Base-by-base conservation (phyloP, 805 yeast species). In the Yamadazyma scolyti region DNA sequence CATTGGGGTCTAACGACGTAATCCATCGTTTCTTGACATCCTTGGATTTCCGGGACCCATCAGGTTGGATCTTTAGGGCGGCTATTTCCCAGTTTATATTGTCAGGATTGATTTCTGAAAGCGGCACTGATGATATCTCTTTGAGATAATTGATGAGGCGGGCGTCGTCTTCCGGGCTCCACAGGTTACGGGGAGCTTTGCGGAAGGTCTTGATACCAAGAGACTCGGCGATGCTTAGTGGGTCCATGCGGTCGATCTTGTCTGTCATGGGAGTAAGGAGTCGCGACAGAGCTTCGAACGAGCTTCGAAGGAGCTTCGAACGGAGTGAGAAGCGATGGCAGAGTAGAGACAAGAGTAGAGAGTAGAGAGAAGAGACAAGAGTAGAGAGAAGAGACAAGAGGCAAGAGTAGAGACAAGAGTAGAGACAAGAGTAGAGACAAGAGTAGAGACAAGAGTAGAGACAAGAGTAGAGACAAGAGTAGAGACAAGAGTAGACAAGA, bases 11-110 rank as follows among this genome's bases (percentile, higher is more conserved):
- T 23, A 89, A 58, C 1, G 95, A 85, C 40, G 81, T 82, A 11
- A 75, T 64, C 97, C 97, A 89, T 36, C 97, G 61, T 54, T 87
- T 88, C 20, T 87, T 71, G 50, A 95, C 83, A 51, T 87, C 95
- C 46, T 83, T 86, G 9, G 86, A 71, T 45, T 82, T 79, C 31
- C 96, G 54, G 20, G 64, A 47, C 40, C 67, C 58, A 45, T 58
- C 41, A 47, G 70, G 53, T 60, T 70, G 48, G 9, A 41, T 16
- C 41, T 64, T 42, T 9, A 34, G 37, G 2, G 79, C 73, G 23
- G 79, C 67, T 31, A 41, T 38, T 19, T 79, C 84, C 94, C 94
- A 83, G 31, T 77, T 68, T 7, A 82, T 67, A 1, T 40, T 35
- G 17, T 72, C 75, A 0, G 58, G 43, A 23, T 58, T 55, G 5